Base-by-base conservation (phyloP, 2,329 filamentous ascomycete species). In the Scedosporium apiospermum region DNA sequence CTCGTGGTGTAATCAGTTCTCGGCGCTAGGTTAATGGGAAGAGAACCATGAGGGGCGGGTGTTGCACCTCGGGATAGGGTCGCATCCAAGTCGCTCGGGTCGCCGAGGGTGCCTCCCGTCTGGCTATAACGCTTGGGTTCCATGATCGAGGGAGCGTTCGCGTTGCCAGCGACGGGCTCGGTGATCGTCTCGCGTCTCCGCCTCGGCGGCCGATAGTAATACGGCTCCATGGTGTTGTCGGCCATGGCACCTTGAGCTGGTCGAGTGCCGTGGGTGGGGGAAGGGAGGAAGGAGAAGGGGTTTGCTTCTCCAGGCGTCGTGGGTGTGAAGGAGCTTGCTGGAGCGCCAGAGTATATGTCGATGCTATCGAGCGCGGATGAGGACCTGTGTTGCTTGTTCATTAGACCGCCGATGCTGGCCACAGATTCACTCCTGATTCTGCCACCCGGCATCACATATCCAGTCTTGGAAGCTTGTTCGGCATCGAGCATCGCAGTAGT, bases 1-100 rank as follows among this genome's bases (percentile, higher is more conserved):
- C 95, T 88, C 0, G 93, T 95, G 1, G 93, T 88, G 71, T 98
- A 98, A 71, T 99, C 93, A 1, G 89, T 88, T 57, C 86, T 82
- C 23, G 85, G 87, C 1, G 80, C 76, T 42, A 83, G 78, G 41
- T 81, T 73, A 63, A 76, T 72, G 34, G 74, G 65, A 21, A 46
- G 34, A 3, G 69, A 67, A n/a, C 70, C 66, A 26, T 71, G 67
- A 1, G 77, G 77, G 1, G 77, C 77, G 3, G 80, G 78, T 2
- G 80, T 80, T 12, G 73, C 73, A 18, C 76, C 77, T 21, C 76
- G 74, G 2, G 76, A 74, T 21, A 76, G 73, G 60, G 79, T 74
- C 2, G 71, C 69, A 6, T 76, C 80, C 23, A 76, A 66, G 21
- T 80, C 79, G 2, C 67, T 68, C 16, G 73, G 66, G 23, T 82